Evolutionary conservation across 2,329 filamentous ascomycete genomes (phyloP), one percentile per base, ranked within the genome.

Genomic region (Hypoxylon sp.): DNA sequence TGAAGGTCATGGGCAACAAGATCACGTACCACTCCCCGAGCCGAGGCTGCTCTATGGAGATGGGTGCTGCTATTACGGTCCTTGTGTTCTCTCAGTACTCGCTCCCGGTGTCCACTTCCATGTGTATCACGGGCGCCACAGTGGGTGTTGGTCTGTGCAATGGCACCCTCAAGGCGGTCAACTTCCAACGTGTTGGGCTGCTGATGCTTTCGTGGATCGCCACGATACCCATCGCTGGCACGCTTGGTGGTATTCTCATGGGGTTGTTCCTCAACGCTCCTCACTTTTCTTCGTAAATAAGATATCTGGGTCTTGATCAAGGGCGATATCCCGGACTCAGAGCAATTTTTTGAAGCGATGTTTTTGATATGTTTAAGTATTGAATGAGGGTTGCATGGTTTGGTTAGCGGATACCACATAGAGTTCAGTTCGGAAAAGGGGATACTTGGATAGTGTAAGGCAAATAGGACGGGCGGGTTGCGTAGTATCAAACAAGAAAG

Each of bases 41-140:
- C 53, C 60, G 76, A 51, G 76, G 76, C 32, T 92, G 82, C 73
- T 93, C 90, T 55, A 94, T 94, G 91, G 91, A 94, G 77, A 87
- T 94, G 86, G 91, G 91, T 50, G 91, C 91, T 48, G 90, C 91
- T 72, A 88, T 94, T 72, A 93, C 91, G 9, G 88, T 93, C 66
- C 86, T 93, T 23, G 80, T 94, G 77, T 92, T 92, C 83, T 92
- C 90, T 0, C 91, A 93, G 77, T 92, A 86, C 83, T 87, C 86
- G 1, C 89, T 94, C 0, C 91, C 91, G 38, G 91, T 94, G 28
- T 93, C 91, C 0, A 94, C 90, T 1, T 90, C 89, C 17, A 91
- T 91, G 91, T 94, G 91, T 79, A 93, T 94, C 79, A 93, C 91
- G 1, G 91, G 92, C 60, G 91, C 91, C 25, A 93, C 91, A 0